Percentiles rank a stretch among this genome's conserved stretches.
Conservation (phyloP, 768 basidiomycete genomes). For the Lactarius akahatsu region DNA sequence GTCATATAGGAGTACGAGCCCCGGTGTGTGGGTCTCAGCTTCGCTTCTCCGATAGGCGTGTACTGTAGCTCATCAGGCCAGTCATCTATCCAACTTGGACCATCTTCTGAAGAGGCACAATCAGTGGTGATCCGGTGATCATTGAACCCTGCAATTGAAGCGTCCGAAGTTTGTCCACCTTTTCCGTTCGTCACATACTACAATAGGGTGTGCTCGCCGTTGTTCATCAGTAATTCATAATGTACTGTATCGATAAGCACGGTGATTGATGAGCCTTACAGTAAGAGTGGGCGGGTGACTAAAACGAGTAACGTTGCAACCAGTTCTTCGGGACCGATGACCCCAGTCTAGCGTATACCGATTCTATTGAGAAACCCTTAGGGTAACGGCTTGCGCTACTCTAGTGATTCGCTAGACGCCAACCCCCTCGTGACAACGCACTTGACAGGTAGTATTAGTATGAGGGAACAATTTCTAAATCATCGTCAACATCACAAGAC, state of each 20-base stretch:
- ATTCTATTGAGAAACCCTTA: background rate
- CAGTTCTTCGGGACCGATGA: background rate
- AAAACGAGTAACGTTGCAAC: background rate
- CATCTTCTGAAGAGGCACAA: background rate
- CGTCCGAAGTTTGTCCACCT: background rate
- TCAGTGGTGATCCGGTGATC: constrained; percentile 3
- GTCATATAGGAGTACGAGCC: too few species aligned
- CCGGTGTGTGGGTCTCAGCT: background rate
- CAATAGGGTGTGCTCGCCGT: background rate
- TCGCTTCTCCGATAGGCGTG: background rate
- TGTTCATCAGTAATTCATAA: background rate
- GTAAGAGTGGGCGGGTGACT: background rate
- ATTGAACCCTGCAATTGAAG: background rate
- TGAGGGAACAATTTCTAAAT: background rate
- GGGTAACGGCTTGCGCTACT: background rate
- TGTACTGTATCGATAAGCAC: background rate
- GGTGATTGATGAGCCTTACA: background rate
- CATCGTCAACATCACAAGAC: background rate
- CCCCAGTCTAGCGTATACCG: background rate
- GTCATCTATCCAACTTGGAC: background rate
- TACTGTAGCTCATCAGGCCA: background rate
- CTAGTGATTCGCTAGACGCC: background rate
- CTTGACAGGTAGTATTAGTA: background rate
- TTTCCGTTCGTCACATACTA: background rate
- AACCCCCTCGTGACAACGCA: background rate